Conservation (phyloP, 1,284 basidiomycete species). For the Pholiota adiposa region DNA sequence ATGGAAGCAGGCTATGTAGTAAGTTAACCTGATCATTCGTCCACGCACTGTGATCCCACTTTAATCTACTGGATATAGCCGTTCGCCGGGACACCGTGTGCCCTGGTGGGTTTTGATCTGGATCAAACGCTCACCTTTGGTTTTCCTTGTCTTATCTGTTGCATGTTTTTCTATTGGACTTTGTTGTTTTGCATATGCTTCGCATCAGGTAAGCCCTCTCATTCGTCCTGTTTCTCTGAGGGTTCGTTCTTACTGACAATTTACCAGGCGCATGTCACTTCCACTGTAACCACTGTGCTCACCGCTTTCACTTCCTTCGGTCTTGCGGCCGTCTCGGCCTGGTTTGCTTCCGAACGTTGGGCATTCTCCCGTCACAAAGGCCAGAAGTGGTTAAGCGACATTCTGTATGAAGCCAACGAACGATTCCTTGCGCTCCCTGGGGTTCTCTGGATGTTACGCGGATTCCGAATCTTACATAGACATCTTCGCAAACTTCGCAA, state of each 20-base stretch:
- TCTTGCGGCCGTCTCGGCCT: conserved; percentile 72
- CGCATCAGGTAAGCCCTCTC: conserved; percentile 52
- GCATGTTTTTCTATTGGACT: conserved; percentile 74
- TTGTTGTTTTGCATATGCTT: conserved; percentile 68
- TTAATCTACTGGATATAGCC: no score
- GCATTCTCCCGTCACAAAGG: conserved; percentile 71
- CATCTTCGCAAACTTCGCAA: conserved; percentile 25
- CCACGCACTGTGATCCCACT: no score
- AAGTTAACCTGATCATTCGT: no score
- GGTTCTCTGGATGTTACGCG: conserved; percentile 18
- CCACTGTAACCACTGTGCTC: conserved; percentile 74
- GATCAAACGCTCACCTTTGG: conserved; percentile 78
- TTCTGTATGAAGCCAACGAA: conserved; percentile 54
- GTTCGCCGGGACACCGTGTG: conserved; percentile 61
- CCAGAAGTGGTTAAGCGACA: conserved; percentile 76
- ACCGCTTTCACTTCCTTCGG: conserved; percentile 78
- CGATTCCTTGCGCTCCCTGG: conserved; percentile 38
- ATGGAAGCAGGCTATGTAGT: conserved; percentile 84
- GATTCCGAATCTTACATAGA: conserved; percentile 9
- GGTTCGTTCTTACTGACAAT: not conserved
- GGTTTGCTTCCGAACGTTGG: conserved; percentile 80
- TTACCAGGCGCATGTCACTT: conserved; percentile 57
- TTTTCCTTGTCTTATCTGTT: conserved; percentile 74
- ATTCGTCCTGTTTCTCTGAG: conserved; percentile 6
- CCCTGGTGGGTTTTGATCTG: conserved; percentile 83